Percentiles rank a stretch among this genome's conserved stretches.
phyloP scores from a whole-genome alignment of 305 asterid species.

The Fraxinus nigra region DNA sequence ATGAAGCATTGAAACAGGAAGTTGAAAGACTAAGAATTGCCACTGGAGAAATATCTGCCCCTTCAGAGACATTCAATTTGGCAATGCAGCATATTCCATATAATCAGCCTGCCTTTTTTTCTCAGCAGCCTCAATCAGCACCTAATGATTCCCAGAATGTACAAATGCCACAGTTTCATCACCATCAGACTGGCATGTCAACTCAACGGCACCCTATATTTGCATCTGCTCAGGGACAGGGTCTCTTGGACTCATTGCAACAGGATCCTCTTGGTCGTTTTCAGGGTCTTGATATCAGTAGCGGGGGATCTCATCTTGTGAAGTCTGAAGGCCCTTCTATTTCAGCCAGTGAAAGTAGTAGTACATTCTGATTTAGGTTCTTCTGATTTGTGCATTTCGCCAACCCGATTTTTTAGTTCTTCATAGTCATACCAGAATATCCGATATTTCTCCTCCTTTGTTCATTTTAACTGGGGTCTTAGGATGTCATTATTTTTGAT shows the following conservation, averaged over 20 bases:
- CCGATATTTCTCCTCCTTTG: constrained; percentile 17
- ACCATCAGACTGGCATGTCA: constrained; percentile 34
- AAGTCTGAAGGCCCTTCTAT: constrained; percentile 77
- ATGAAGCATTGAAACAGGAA: constrained; percentile 89
- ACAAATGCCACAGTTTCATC: constrained; percentile 39
- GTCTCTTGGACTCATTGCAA: constrained; percentile 43
- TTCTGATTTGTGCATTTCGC: constrained; percentile 20
- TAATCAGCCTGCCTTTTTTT: constrained; percentile 33
- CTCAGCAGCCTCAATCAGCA: constrained; percentile 37
- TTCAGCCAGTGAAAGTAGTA: constrained; percentile 83
- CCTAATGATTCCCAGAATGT: constrained; percentile 26
- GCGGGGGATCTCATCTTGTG: constrained; percentile 49
- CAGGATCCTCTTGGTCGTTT: constrained; percentile 78
- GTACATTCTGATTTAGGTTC: constrained; percentile 54
- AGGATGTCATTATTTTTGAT: constrained; percentile 32
- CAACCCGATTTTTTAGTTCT: constrained; percentile 50
- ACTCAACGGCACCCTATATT: constrained; percentile 35
- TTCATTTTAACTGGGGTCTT: constrained; percentile 28
- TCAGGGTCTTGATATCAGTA: constrained; percentile 80
- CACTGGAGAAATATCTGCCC: constrained; percentile 65
- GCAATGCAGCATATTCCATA: constrained; percentile 67
- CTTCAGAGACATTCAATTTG: constrained; percentile 53
- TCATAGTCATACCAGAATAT: constrained; percentile 64
- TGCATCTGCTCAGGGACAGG: constrained; percentile 35
- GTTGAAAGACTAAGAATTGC: constrained; percentile 85